Evolutionary conservation across 495 filamentous ascomycete genomes (phyloP), one percentile per base, ranked within the genome.

Genomic region (Hamigera avellanea): DNA sequence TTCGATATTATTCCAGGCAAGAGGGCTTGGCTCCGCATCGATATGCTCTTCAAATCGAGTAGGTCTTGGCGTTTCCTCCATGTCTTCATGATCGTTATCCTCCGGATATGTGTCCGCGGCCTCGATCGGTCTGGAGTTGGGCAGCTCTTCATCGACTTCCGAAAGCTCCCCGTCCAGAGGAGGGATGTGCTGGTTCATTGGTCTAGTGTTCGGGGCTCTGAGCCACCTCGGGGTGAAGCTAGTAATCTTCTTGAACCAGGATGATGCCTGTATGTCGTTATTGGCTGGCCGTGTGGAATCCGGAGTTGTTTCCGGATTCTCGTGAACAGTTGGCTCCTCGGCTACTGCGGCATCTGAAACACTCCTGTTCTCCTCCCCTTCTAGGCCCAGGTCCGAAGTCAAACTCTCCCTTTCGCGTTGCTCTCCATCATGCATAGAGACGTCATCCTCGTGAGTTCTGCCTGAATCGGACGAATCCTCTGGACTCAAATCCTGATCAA

Each of bases 151-250:
- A 9, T 5, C 5, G 21, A 23, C 21, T 9, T 23, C 21, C 9
- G 21, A 9, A 9, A 9, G 21, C 9, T 23, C 5, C 21, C 9
- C 21, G 21, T 23, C 21, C 4, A 23, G 9, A 18, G 42, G 33
- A n/a, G 34, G 6, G 34, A 27, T 46, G 1, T 41, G 39, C 13
- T 39, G 44, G 21, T 54, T 45, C 35, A 47, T 41, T 2, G 48
- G 41, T 15, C 35, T 40, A 28, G 38, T 36, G 3, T 31, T 36
- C 3, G 62, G 59, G 8, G 56, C 54, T 52, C 56, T 62, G 38
- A 64, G 37, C 62, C 62, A 66, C 41, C 50, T 44, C 9, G 62
- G 62, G 1, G 60, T 66, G 29, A 62, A 39, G 40, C 48, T 59
- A n/a, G 56, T 56, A 30, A 66, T 55, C 45, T 36, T 48, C 30